phyloP scores from a whole-genome alignment of 192 early-diverging fungal species.

The Coemansia sp. region DNA sequence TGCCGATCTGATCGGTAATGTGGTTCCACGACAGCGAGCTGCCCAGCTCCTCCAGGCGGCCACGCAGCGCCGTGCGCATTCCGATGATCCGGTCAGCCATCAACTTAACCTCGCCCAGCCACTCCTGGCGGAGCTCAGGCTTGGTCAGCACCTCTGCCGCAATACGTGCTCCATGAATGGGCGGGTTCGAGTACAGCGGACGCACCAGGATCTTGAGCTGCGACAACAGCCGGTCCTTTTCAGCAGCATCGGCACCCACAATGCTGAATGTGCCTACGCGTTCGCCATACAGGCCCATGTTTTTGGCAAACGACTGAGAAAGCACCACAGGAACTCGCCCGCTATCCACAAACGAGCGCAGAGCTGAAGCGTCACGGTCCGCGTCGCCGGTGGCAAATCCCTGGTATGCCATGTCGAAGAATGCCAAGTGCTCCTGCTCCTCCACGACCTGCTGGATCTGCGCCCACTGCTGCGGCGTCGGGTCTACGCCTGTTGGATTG shows the following conservation, averaged over 20 bases:
- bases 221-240: slow-evolving; percentile 79
- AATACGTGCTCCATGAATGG: slow-evolving; percentile 91
- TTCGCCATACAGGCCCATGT: slow-evolving; percentile 99
- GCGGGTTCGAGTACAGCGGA: slow-evolving; percentile 98
- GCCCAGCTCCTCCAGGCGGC: slow-evolving; percentile 79
- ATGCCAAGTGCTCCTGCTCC: slow-evolving; percentile 78
- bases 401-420: slow-evolving; percentile 99
- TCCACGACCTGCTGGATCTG: slow-evolving; percentile 79
- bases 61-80: slow-evolving; percentile 79
- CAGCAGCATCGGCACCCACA: slow-evolving; percentile 68
- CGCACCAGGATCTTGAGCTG: slow-evolving; percentile 96
- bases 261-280: slow-evolving; percentile 90
- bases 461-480: slow-evolving; percentile 87
- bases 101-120: slow-evolving; percentile 86
- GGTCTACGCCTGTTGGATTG: slow-evolving; percentile 99
- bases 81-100: slow-evolving; percentile 97
- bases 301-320: slow-evolving; percentile 98
- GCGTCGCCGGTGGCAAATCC: slow-evolving; percentile 96
- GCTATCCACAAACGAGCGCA: slow-evolving; percentile 86
- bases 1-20: slow-evolving; percentile 94
- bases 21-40: slow-evolving; percentile 82
- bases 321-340: slow-evolving; percentile 73
- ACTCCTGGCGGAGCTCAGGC: slow-evolving; percentile 73
- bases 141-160: slow-evolving; percentile 82
- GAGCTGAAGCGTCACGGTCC: slow-evolving; percentile 84